Base-by-base conservation (phyloP, 2,329 filamentous ascomycete genomes). In the Calonectria naviculata region DNA sequence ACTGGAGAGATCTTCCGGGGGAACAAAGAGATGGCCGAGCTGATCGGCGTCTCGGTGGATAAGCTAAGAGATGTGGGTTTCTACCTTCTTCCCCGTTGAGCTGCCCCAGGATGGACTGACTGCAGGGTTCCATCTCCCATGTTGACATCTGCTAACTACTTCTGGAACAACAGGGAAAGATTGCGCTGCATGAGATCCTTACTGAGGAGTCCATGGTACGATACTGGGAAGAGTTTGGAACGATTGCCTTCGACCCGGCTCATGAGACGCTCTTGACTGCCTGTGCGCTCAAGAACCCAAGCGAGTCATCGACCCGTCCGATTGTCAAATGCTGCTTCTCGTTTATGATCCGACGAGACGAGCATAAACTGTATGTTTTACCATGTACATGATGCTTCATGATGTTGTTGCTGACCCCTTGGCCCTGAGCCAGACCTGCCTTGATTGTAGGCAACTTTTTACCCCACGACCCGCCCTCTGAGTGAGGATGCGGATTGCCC, bases 191-290 rank as follows among this genome's bases (percentile, higher is more conserved):
- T 81, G 95, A 99, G 82, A 97, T 99, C 73, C 91, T 99, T 52
- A 95, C 95, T 3, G 97, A 99, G 85, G 95, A 97, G 72, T 97
- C 95, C 46, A 90, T 98, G 71, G 97, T 98, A 66, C 94, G 94
- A 78, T 99, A 99, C 80, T 99, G 97, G 97, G 97, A 99, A 84
- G 98, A 99, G 80, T 99, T 99, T 80, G 95, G 96, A 62, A 96
- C 95, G 6, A 98, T 99, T 78, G 97, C 97, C 12, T 99, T 99
- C 83, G 97, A 99, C 80, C 91, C 93, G 68, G 92, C 91, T 12
- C 97, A 98, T 81, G 98, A 99, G 82, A 97, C 96, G 26, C 94
- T 99, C 79, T 87, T 99, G 76, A 99, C 97, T 26, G 96, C 94
- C 75, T 99, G 97, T 81, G 93, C 94, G 13, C 85, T 99, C 72